Percentiles rank a stretch among this genome's conserved stretches.
phyloP scores from a whole-genome alignment of 2,329 filamentous ascomycete species.

The Sclerotinia sclerotiorum region DNA sequence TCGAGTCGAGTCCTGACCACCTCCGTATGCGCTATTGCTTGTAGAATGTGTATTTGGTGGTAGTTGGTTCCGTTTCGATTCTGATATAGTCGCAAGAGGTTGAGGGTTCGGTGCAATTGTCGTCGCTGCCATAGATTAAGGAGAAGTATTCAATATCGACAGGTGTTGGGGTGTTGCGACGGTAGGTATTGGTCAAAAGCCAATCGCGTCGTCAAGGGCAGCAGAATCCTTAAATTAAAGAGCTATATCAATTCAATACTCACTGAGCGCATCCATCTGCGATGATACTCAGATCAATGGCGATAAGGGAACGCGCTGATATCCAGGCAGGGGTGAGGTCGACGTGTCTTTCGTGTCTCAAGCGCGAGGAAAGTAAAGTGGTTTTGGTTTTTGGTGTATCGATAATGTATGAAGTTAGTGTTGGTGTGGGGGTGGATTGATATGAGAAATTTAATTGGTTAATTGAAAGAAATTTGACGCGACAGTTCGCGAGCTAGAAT shows the following conservation, averaged over 20 bases:
- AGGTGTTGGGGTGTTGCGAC: constrained; percentile 7
- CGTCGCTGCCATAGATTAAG: constrained; percentile 35
- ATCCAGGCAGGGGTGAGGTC: constrained; percentile 22
- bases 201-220: constrained; percentile 24
- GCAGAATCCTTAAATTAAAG: background rate
- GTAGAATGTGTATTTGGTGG: constrained; percentile 31
- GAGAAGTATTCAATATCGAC: constrained; percentile 17
- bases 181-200: background rate
- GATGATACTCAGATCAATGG: constrained; percentile 21
- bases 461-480: constrained; percentile 10
- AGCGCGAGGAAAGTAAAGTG: constrained; percentile 33
- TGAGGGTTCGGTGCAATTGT: constrained; percentile 35
- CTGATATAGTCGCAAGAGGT: constrained; percentile 36
- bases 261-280: constrained; percentile 9
- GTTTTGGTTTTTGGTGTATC: constrained; percentile 23
- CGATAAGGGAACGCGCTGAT: constrained; percentile 30
- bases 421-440: constrained; percentile 15
- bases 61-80: constrained; percentile 37
- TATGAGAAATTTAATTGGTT: constrained; percentile 11
- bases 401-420: constrained; percentile 7
- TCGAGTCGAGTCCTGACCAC: constrained; percentile 29
- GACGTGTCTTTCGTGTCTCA: constrained; percentile 34
- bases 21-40: constrained; percentile 31
- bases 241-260: constrained; percentile 3
- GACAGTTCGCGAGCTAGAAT: background rate